Base-by-base conservation (phyloP, 495 filamentous ascomycete genomes). In the Penicillium lividum region DNA sequence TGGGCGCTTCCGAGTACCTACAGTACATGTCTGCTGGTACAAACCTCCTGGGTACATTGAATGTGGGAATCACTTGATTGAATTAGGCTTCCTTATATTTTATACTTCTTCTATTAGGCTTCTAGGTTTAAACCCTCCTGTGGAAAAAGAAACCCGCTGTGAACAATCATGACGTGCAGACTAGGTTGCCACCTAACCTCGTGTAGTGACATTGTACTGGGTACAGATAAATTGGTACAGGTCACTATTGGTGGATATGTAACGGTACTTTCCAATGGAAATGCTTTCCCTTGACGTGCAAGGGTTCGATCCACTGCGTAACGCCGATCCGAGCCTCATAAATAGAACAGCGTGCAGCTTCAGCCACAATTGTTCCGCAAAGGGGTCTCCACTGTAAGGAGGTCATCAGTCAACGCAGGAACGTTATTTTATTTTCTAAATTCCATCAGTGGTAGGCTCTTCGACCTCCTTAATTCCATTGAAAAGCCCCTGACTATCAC, bases 101-200 rank as follows among this genome's bases (percentile, higher is more conserved):
- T 40, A 40, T 40, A 16, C 38, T 40, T 40, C 38, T 28, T 28
- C 11, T 25, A 7, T 44, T 1, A 27, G 27, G 7, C 7, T 22
- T 28, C 44, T 28, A 29, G 18, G 22, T 27, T 47, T 28, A 13
- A 27, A 47, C 9, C 27, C 28, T 31, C 15, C 3, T 27, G 29
- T 11, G 8, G 45, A 29, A 47, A 27, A 15, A 15, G 0, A 47
- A 29, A 30, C 46, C 28, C 46, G 16, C 15, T n/a, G 53, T 44
- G 29, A 15, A 40, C 52, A 59, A 64, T 64, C 57, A 64, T 64
- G 61, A 64, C 61, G 64, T 60, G 57, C 63, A 58, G 63, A 58
- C 50, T 57, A 6, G 9, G 7, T 60, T 40, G 57, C 61, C 57
- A 64, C 61, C 25, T 1, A 18, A 25, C 28, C 9, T 16, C n/a